Evolutionary conservation across 306 rosid genomes (phyloP), one percentile per base, ranked within the genome.

Genomic region (Cicer bijugum): DNA sequence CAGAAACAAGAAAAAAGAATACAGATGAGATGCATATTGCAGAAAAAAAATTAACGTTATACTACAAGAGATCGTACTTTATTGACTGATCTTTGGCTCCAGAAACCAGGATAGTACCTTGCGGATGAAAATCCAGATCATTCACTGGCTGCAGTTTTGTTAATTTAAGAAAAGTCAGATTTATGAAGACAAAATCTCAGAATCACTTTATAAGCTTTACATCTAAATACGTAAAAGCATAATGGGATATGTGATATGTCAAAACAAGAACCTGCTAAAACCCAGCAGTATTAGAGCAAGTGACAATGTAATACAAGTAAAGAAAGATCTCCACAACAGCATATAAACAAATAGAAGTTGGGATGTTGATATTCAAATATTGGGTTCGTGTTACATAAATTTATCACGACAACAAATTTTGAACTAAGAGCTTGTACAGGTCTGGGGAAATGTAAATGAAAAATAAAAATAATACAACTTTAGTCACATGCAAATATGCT

Each of bases 91-190:
- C 98, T 84, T 93, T 93, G 75, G 98, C 88, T 64, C 94, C 97
- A 23, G 98, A 88, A 84, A 89, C 82, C 80, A 93, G 82, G 80
- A 91, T 80, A 64, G 89, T 69, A 84, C 85, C 88, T 79, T 93
- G 96, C 2, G 98, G 97, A 85, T 93, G 93, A 83, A 93, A 93
- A 86, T 93, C 98, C 84, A 93, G 71, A 84, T 91, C 98, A 86
- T 91, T 91, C 76, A 89, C 79, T 59, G 98, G 98, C 98, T 91
- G 96, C 92, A 84, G 56, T 69, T 72, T 78, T 56, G 64, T 70
- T 43, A 65, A 63, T 64, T 43, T 9, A 14, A 12, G 23, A 53
- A 77, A 55, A 35, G 69, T 72, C 67, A 82, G 76, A 65, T 5
- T 37, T 10, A 69, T 51, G 45, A 52, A 20, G 45, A n/a, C 40